Evolutionary conservation across 2,329 filamentous ascomycete genomes (phyloP).

Genomic region (Metarhizium sp.): DNA sequence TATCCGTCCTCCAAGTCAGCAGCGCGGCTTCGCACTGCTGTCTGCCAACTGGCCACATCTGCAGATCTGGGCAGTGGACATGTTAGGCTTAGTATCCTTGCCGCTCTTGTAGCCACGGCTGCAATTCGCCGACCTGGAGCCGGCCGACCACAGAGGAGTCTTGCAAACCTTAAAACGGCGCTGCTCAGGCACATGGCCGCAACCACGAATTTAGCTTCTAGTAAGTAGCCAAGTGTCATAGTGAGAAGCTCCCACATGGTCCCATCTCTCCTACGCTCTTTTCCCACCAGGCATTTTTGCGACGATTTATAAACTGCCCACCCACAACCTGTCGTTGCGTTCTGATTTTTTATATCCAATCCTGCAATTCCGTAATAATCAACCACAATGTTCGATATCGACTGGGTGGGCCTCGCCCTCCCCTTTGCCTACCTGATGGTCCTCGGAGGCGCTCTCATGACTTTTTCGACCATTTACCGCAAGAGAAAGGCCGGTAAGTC

Average conservation of each 20-base stretch:
- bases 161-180: not conserved
- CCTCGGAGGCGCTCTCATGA: constrained; percentile 77
- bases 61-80: not conserved
- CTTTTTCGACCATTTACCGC: constrained; percentile 87
- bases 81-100: not conserved
- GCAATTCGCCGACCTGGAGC: not conserved
- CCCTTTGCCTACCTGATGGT: constrained; percentile 86
- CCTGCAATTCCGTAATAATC: not conserved
- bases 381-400: constrained; percentile 27
- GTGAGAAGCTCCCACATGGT: not conserved
- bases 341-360: not conserved
- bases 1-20: too few relatives aligned
- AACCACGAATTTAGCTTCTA: not conserved
- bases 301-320: not conserved
- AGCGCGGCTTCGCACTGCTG: too few relatives aligned
- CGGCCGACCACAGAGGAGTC: not conserved
- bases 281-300: not conserved
- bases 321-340: not conserved
- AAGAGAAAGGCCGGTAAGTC: constrained; percentile 76
- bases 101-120: not conserved
- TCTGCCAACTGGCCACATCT: constrained; percentile 11
- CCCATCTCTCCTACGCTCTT: not conserved
- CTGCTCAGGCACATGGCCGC: not conserved
- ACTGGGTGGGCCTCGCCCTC: constrained; percentile 79
- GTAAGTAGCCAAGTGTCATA: constrained; percentile 1